These are phyloP conservation scores for Dryadomyces sulphureus DNA, from an alignment of 2,329 filamentous ascomycete genomes.

Conservation along the genomic window DNA sequence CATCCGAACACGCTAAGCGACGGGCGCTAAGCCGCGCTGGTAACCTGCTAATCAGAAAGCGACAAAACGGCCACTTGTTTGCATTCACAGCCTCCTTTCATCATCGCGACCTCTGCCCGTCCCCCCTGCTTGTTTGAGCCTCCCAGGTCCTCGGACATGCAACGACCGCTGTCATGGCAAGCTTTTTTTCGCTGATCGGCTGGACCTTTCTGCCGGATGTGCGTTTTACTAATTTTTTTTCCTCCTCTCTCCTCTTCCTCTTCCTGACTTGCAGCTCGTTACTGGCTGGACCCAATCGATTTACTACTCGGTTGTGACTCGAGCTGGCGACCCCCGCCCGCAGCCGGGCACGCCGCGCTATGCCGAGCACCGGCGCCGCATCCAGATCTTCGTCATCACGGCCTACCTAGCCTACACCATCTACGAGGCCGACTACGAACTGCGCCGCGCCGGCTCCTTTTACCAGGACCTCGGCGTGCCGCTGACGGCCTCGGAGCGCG, in stretches of 20 bases:
- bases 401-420: slow-evolving; percentile 83
- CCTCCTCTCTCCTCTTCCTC: slow-evolving; percentile 1
- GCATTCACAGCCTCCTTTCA: background rate
- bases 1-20: background rate
- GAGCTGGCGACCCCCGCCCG: slow-evolving; percentile 73
- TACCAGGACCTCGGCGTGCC: slow-evolving; percentile 65
- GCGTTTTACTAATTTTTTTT: slow-evolving; percentile 12
- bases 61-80: background rate
- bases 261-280: slow-evolving; percentile 42
- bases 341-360: slow-evolving; percentile 54
- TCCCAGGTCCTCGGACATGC: background rate
- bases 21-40: background rate
- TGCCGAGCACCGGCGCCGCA: slow-evolving; percentile 60
- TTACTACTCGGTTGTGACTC: slow-evolving; percentile 79
- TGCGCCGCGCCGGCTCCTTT: slow-evolving; percentile 58
- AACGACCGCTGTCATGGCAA: slow-evolving; percentile 27
- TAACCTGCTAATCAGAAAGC: background rate
- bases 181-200: slow-evolving; percentile 36
- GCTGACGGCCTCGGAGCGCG: slow-evolving; percentile 52
- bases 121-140: background rate
- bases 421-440: slow-evolving; percentile 76
- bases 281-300: slow-evolving; percentile 65
- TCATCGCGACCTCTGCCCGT: background rate
- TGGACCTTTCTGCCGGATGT: slow-evolving; percentile 43
- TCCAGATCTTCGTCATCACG: slow-evolving; percentile 70